phyloP scores from a whole-genome alignment of 352 stramenopile species.

The Globisporangium carolinianum region DNA sequence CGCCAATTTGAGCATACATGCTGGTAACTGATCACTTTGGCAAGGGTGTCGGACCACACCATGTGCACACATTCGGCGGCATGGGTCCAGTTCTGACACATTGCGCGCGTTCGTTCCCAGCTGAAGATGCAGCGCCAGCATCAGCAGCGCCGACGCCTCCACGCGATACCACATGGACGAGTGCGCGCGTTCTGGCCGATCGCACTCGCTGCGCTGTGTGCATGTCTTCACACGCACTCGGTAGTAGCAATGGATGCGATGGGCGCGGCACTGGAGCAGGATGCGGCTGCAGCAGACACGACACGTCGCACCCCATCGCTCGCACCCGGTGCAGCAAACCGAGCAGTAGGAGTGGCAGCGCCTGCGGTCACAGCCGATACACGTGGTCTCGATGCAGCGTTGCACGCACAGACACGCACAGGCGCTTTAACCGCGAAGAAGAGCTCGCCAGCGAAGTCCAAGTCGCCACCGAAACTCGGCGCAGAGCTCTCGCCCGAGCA shows the following conservation, averaged over 20 bases:
- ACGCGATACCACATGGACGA: too few relatives aligned
- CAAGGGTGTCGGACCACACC: too few relatives aligned
- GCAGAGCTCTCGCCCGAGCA: slow-evolving; percentile 10
- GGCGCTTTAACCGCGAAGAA: not conserved
- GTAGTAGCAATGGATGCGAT: slow-evolving; percentile 8
- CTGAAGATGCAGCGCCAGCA: not conserved
- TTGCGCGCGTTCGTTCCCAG: not conserved
- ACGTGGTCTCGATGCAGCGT: not conserved
- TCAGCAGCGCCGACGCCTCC: too few relatives aligned
- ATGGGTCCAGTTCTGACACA: too few relatives aligned
- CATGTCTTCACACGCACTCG: not conserved
- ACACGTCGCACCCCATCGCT: not conserved
- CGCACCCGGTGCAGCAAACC: not conserved
- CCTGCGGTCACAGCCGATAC: too few relatives aligned
- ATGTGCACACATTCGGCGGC: too few relatives aligned
- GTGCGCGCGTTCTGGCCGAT: not conserved
- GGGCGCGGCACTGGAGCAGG: slow-evolving; percentile 9
- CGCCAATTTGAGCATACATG: too few relatives aligned
- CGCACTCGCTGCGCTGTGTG: not conserved
- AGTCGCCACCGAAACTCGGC: not conserved
- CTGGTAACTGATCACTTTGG: too few relatives aligned
- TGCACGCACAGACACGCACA: not conserved
- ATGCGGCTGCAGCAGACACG: slow-evolving; percentile 1
- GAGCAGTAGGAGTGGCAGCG: not conserved
- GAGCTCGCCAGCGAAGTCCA: not conserved